Percentiles rank a stretch among this genome's conserved stretches.
These are phyloP conservation scores for Phytopythium cucurbitacearum DNA, from an alignment of 352 stramenopile species.

Conservation along the genomic window DNA sequence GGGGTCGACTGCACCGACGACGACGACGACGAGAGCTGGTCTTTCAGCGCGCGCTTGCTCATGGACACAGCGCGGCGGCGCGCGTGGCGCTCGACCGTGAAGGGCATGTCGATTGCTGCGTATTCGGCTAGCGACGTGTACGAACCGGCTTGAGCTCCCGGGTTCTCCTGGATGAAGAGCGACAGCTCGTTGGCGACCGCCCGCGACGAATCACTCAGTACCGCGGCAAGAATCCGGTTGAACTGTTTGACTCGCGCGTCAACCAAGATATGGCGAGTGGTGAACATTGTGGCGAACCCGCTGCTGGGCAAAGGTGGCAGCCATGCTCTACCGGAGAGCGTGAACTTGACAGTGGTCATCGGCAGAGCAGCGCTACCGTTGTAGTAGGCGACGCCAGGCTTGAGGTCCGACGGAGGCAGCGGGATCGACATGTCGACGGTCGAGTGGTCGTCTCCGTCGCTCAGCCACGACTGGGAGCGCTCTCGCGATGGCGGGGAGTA, in stretches of 20 bases:
- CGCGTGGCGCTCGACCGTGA: slow-evolving; percentile 57
- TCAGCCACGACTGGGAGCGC: neutral
- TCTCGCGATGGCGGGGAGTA: slow-evolving; percentile 31
- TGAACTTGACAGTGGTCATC: slow-evolving; percentile 52
- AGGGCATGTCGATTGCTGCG: slow-evolving; percentile 61
- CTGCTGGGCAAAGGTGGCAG: slow-evolving; percentile 47
- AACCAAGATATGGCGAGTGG: slow-evolving; percentile 43
- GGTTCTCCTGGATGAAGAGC: slow-evolving; percentile 80
- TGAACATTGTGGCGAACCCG: slow-evolving; percentile 40
- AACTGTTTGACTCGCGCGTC: slow-evolving; percentile 63
- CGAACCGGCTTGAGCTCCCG: slow-evolving; percentile 37
- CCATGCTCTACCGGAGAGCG: slow-evolving; percentile 35
- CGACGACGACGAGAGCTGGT: slow-evolving; percentile 11
- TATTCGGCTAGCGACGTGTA: slow-evolving; percentile 79
- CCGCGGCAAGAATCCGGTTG: slow-evolving; percentile 63
- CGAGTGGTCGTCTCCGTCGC: no score
- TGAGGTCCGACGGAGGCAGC: neutral
- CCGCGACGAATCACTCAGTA: slow-evolving; percentile 57
- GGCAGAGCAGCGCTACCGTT: slow-evolving; percentile 38
- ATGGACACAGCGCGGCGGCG: slow-evolving; percentile 60
- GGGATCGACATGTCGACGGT: no score
- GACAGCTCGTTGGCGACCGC: slow-evolving; percentile 58
- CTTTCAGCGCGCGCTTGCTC: slow-evolving; percentile 35
- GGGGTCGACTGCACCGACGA: neutral
- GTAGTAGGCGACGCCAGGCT: slow-evolving; percentile 28